A percentile compares a stretch with the other conserved stretches of the same genome.
These are phyloP conservation scores for Rhazya stricta DNA, from an alignment of 257 asterid species.

Conservation along the genomic window DNA sequence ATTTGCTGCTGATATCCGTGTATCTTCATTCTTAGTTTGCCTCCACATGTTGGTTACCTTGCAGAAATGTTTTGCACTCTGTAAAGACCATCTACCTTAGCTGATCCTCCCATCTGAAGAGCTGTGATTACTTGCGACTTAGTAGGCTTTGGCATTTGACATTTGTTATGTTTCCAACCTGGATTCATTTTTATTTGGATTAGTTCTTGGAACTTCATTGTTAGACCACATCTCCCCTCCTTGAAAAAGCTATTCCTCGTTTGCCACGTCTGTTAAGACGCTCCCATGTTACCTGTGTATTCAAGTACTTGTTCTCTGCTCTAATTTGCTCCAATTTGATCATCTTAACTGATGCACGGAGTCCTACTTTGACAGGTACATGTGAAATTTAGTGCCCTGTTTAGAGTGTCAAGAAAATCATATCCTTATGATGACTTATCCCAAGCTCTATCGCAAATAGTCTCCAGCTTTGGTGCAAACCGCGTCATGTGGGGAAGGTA, in stretches of 20 bases:
- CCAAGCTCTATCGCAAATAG: constrained; percentile 37
- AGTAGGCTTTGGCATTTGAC: background rate
- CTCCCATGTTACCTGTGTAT: background rate
- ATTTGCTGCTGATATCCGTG: background rate
- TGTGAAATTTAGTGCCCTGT: constrained; percentile 68
- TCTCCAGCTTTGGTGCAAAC: constrained; percentile 68
- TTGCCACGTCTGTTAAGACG: background rate
- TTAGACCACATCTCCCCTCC: background rate
- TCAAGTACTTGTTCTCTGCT: background rate
- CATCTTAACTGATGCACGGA: background rate
- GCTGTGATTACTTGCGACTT: background rate
- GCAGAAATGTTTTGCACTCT: background rate
- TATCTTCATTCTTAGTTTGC: background rate
- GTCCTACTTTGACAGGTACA: constrained; percentile 42
- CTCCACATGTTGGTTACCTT: background rate
- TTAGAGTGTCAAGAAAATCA: constrained; percentile 62
- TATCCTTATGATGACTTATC: constrained; percentile 62
- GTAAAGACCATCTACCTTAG: background rate
- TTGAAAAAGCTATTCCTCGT: background rate
- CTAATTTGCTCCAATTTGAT: background rate
- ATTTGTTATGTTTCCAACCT: background rate
- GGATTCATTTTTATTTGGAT: background rate
- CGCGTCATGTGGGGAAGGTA: constrained; percentile 95
- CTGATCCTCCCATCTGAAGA: background rate
- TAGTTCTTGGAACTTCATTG: background rate